Evolutionary conservation across 225 moss, liverwort and hornwort species (phyloP), one percentile per base, ranked within the genome.

Genomic region (Polytrichum formosum): DNA sequence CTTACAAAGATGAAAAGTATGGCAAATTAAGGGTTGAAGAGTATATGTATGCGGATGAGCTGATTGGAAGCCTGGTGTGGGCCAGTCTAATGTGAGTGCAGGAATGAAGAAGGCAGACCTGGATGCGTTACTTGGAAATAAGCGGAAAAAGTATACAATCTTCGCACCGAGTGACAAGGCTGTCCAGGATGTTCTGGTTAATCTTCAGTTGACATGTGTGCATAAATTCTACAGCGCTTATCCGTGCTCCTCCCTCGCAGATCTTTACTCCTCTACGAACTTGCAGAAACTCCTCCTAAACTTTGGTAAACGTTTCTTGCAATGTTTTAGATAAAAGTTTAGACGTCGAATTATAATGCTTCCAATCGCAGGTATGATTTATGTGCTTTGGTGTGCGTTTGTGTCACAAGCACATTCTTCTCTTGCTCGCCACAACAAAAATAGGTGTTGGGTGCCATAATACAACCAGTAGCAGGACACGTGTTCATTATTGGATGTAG

Each of bases 131-230:
- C 63, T 63, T 28, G 27, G 13, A 63, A 63, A 63, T 28, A 63
- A 63, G 27, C 0, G 1, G 18, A 63, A 63, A 22, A 26, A n/a
- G 4, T 61, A 30, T n/a, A 80, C 71, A 1, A 59, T 75, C 22
- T 80, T 80, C 55, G 79, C 71, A 65, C 79, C 79, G 25, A 75
- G 56, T 26, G 67, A 80, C 63, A 71, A 58, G 46, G 75, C 79
- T 53, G 54, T 80, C 60, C 28, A 80, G 26, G 66, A 74, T 26
- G 74, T 71, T 46, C 56, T 80, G 21, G n/a, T 60, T 19, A 5
- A 72, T 7, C 76, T 68, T 23, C 33, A 63, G 18, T 62, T 80
- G 7, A 69, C 68, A 20, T 80, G 80, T 58, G 72, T 75, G 18
- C 18, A 69, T 46, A 29, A 80, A 58, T 80, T 64, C 35, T 73